Evolutionary conservation across 495 filamentous ascomycete species (phyloP).

Genomic region (Penicillium flavigenum): DNA sequence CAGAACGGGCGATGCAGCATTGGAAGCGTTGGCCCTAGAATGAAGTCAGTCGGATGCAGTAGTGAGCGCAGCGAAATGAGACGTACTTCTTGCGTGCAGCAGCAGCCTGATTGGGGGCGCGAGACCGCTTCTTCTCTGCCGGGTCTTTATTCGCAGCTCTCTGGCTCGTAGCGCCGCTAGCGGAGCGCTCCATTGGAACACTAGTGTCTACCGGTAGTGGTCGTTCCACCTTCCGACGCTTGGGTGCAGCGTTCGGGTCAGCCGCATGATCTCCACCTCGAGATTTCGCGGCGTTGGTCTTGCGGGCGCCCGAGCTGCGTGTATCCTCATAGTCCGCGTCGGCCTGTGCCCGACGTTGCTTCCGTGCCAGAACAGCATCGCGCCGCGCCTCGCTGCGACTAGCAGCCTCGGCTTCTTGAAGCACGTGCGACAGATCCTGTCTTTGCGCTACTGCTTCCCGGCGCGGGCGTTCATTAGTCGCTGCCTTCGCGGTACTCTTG

Average conservation of each 20-base stretch:
- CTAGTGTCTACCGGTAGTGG: constrained; percentile 44
- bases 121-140: constrained; percentile 71
- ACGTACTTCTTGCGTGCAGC: constrained; percentile 71
- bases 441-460: constrained; percentile 73
- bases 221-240: constrained; percentile 81
- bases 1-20: constrained; percentile 63
- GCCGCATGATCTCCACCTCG: constrained; percentile 55
- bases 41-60: constrained; percentile 13
- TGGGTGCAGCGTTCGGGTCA: constrained; percentile 48
- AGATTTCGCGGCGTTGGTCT: constrained; percentile 62
- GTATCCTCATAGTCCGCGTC: constrained; percentile 80
- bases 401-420: constrained; percentile 72
- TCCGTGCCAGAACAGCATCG: constrained; percentile 73
- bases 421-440: constrained; percentile 53
- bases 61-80: neutral
- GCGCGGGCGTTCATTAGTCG: constrained; percentile 66
- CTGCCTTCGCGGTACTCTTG: constrained; percentile 64
- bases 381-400: constrained; percentile 78
- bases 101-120: constrained; percentile 57
- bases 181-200: constrained; percentile 66
- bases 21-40: constrained; percentile 50
- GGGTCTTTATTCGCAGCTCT: constrained; percentile 56
- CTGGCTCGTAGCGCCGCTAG: constrained; percentile 53
- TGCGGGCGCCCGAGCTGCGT: constrained; percentile 42
- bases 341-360: constrained; percentile 61